Evolutionary conservation across 768 basidiomycete species (phyloP), one percentile per base, ranked within the genome.

Genomic region (Leucocoprinus birnbaumii): DNA sequence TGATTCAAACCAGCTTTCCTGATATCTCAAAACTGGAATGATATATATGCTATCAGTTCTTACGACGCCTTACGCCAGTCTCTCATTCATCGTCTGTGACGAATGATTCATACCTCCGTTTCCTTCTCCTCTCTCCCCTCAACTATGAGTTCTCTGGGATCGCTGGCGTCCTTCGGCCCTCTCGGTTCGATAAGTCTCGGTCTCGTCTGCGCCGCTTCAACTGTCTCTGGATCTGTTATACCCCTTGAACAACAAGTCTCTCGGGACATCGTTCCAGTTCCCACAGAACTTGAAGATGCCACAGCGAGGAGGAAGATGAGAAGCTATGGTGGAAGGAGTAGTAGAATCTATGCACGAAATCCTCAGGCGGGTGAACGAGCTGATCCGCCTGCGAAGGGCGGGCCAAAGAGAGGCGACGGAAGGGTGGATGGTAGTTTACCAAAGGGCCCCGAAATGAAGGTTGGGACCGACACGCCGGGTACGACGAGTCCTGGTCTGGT

Each of bases 401-500:
- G 45, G 24, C 31, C 25, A 22, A 11, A 24, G 24, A 25, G 24
- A 24, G 25, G 31, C 27, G 18, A 27, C 27, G 45, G 25, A 5
- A 31, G 45, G 21, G 43, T 21, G 16, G 43, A 26, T 45, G 43
- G 43, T 3, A 38, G 38, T 16, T 38, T 38, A 16, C 38, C 38
- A 14, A 38, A 38, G 4, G 38, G 38, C 4, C 38, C 38, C n/a
- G 38, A 38, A 14, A 7, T 4, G 11, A 38, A 38, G 38, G 38
- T 38, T 3, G 38, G 38, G n/a, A 16, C 11, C 6, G 38, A 38
- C n/a, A 38, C 38, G n/a, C 16, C 38, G 5, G 31, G 31, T 5
- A 31, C 11, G 31, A 35, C 13, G 35, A 34, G 48, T 13, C 18
- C 21, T 21, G 48, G 34, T 19, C 45, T 65, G 18, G 70, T 76